Evolutionary conservation across 208 protist genomes (phyloP), one percentile per base, ranked within the genome.

Genomic region (Acanthamoeba castellanii): DNA sequence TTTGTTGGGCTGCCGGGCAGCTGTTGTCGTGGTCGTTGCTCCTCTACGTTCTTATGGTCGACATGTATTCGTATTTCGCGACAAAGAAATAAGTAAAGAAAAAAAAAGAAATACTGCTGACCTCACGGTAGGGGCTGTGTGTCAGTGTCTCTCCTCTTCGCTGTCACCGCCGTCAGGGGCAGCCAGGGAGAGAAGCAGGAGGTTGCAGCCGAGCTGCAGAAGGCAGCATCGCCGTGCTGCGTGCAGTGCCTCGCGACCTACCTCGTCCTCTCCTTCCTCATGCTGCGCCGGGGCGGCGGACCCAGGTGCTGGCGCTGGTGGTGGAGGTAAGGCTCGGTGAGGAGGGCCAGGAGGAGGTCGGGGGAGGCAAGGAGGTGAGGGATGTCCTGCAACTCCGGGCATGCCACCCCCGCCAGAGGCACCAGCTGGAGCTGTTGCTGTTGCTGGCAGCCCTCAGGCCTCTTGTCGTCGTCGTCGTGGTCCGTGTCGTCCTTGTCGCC

Each of bases 131-230:
- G 64, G 64, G 5, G 9, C 64, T 72, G 3, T 72, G n/a, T n/a
- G 37, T 37, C 32, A 13, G 13, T 37, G 18, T 25, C 27, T 16
- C 25, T 74, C 22, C 66, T 74, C 66, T 37, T 30, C 66, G 30
- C 37, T 74, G n/a, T 42, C 27, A 3, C 6, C 27, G 68, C 14
- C 32, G 4, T 76, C 68, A 4, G n/a, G 16, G 32, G 68, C 68
- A 22, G 72, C 22, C 72, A 81, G 11, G 32, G 14, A 81, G 72
- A 81, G 72, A 47, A 81, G 72, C 72, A 81, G 34, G 22, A 81
- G 18, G 72, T 81, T 81, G 72, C 72, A 81, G 32, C 72, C 72
- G 9, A 81, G 27, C 32, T 81, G 72, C 72, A 81, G 27, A 14
- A 81, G 37, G 37, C 72, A 81, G 18, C 72, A 81, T 4, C 72